Evolutionary conservation across 441 rosid species (phyloP).

Genomic region (Mallotus japonicus): DNA sequence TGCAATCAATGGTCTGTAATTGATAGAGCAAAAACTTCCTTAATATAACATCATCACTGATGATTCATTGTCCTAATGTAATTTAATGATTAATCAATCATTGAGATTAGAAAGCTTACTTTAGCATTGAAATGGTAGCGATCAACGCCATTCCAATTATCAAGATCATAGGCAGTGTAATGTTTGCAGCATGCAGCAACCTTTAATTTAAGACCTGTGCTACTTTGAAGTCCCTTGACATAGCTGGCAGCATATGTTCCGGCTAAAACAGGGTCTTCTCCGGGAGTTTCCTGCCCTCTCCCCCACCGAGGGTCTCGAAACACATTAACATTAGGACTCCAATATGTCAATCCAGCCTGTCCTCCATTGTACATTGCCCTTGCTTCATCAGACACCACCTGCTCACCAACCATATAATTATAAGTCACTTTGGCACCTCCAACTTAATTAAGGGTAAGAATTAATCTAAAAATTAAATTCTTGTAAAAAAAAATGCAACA

Average conservation of each 20-base stretch:
- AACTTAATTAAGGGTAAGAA: background rate
- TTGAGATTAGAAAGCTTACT: conserved; percentile 27
- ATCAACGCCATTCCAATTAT: conserved; percentile 88
- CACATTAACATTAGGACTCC: conserved; percentile 97
- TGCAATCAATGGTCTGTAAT: too few species aligned
- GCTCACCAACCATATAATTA: conserved; percentile 23
- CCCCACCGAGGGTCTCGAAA: conserved; percentile 98
- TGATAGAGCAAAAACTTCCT: too few species aligned
- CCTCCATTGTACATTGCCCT: conserved; percentile 97
- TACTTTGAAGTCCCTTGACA: conserved; percentile 78
- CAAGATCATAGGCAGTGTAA: conserved; percentile 93
- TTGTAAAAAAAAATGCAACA: too few species aligned
- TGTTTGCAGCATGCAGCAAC: conserved; percentile 97
- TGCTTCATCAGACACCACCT: conserved; percentile 97
- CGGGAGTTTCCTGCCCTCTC: conserved; percentile 94
- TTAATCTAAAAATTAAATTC: too few species aligned
- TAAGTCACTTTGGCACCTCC: background rate
- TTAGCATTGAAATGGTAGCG: conserved; percentile 82
- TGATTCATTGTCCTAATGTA: background rate
- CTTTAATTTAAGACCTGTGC: conserved; percentile 53
- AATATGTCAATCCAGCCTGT: conserved; percentile 77
- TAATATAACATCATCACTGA: too few species aligned
- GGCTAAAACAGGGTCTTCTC: conserved; percentile 87
- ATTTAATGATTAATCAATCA: background rate
- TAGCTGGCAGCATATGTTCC: conserved; percentile 84